A percentile compares a stretch with the other conserved stretches of the same genome.
These are phyloP conservation scores for Pseudevernia furfuracea DNA, from an alignment of 495 filamentous ascomycete genomes.

Conservation along the genomic window DNA sequence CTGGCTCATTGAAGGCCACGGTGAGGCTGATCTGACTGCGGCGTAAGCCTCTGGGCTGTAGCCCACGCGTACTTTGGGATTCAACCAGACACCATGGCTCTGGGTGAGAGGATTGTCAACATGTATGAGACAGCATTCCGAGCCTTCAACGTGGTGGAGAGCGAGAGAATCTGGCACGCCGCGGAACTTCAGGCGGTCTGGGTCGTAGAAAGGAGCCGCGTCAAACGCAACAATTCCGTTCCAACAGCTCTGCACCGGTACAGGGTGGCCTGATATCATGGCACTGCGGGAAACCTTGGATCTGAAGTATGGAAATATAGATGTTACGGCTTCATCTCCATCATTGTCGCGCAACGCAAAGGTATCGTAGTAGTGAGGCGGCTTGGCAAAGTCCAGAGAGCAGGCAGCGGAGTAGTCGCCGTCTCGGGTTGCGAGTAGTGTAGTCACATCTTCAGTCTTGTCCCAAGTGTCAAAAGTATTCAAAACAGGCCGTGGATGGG, in stretches of 20 bases:
- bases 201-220: constrained; percentile 50
- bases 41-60: constrained; percentile 56
- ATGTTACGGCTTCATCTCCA: constrained; percentile 53
- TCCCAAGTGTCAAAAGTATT: not conserved
- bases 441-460: constrained; percentile 57
- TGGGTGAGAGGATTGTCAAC: constrained; percentile 55
- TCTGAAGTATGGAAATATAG: constrained; percentile 74
- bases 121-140: constrained; percentile 79
- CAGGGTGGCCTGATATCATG: constrained; percentile 45
- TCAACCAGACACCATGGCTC: constrained; percentile 61
- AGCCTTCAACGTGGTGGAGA: constrained; percentile 60
- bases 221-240: constrained; percentile 67
- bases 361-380: constrained; percentile 70
- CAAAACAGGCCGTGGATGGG: constrained; percentile 2
- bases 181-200: constrained; percentile 52
- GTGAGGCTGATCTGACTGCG: constrained; percentile 35
- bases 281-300: constrained; percentile 51
- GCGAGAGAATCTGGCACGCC: constrained; percentile 65
- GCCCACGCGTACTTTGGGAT: constrained; percentile 69
- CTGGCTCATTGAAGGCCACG: constrained; percentile 35
- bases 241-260: constrained; percentile 75
- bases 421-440: constrained; percentile 62
- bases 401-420: constrained; percentile 76
- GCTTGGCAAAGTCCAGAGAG: constrained; percentile 65
- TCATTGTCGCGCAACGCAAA: constrained; percentile 70